Base-by-base conservation (phyloP, 176 grass and related monocot genomes). In the Themeda triandra region DNA sequence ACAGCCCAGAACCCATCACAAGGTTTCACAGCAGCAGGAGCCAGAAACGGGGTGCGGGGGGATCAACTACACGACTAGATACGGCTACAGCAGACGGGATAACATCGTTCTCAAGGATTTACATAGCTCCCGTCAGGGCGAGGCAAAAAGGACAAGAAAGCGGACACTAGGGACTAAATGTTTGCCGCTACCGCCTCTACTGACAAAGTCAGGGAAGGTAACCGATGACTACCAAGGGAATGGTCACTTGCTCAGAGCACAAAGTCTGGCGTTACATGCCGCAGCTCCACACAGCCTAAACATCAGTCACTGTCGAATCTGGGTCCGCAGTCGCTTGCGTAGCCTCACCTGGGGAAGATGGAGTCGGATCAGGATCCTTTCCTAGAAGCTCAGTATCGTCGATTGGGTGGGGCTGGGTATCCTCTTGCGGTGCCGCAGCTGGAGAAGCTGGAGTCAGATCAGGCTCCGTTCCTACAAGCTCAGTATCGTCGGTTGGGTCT, bases 21-120 rank as follows among this genome's bases (percentile, higher is more conserved):
- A 3, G 17, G 10, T 19, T 40, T 62, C 7, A 2, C 8, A 23
- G 18, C n/a, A 6, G 1, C n/a, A 1, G 12, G 15, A 29, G 46
- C 2, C 0, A 4, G 40, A 60, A 12, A 12, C 8, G 18, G 77
- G 21, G 53, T 7, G 7, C 44, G 13, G 13, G 44, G 41, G 12
- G 44, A 13, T 44, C 41, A 48, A 48, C 48, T 53, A 51, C 15
- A 2, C 56, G 11, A 73, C 66, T 35, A 85, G 71, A 25, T 37
- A 25, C 36, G 24, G 51, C 46, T 30, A 74, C 46, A 0, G n/a
- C 2, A 53, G 77, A 78, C 40, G 15, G 53, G 63, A 48, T 30
- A 71, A n/a, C 1, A 71, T 40, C 29, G 58, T 59, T 59, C 32
- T 48, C 64, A 73, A 42, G 42, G 82, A 78, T 72, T 71, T 82